These are phyloP conservation scores for Kwoniella newhampshirensis DNA, from an alignment of 768 basidiomycete genomes.

Conservation along the genomic window DNA sequence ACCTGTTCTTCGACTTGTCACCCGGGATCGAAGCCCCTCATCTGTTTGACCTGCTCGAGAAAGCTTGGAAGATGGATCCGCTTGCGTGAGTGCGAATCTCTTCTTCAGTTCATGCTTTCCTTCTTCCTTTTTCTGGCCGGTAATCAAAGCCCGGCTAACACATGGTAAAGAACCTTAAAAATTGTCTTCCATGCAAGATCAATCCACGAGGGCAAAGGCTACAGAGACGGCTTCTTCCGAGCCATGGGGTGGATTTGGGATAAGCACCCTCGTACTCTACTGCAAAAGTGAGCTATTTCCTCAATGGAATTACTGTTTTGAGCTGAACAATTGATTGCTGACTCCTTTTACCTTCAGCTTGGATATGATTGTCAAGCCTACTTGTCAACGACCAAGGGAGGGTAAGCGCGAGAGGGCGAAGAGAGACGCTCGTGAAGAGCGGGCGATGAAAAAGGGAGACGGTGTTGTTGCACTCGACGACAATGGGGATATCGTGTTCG, in stretches of 20 bases:
- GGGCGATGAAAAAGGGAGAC: constrained; percentile 3
- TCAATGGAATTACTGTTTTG: background rate
- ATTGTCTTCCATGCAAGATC: constrained; percentile 69
- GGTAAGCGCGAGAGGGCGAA: constrained; percentile 10
- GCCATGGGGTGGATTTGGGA: constrained; percentile 68
- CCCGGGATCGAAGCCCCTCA: constrained; percentile 8
- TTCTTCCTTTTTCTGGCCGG: background rate
- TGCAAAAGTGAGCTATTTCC: constrained; percentile 56
- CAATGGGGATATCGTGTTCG: constrained; percentile 26
- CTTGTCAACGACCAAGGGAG: constrained; percentile 46
- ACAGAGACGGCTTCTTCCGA: constrained; percentile 64
- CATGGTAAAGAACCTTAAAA: constrained; percentile 58
- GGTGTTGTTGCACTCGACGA: constrained; percentile 23
- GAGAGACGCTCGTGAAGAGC: constrained; percentile 6
- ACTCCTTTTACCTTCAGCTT: constrained; percentile 50
- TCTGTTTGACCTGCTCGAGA: constrained; percentile 52
- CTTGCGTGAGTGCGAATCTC: constrained; percentile 20
- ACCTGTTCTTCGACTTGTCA: constrained; percentile 27
- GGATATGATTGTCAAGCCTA: constrained; percentile 59
- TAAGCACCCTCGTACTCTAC: constrained; percentile 69
- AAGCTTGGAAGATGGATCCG: constrained; percentile 65
- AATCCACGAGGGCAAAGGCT: constrained; percentile 65
- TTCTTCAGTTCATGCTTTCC: background rate
- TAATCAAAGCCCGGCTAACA: background rate
- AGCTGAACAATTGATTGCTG: background rate